Percentiles rank a stretch among this genome's conserved stretches.
phyloP scores from a whole-genome alignment of 1,284 basidiomycete species.

The Ustilago nuda region DNA sequence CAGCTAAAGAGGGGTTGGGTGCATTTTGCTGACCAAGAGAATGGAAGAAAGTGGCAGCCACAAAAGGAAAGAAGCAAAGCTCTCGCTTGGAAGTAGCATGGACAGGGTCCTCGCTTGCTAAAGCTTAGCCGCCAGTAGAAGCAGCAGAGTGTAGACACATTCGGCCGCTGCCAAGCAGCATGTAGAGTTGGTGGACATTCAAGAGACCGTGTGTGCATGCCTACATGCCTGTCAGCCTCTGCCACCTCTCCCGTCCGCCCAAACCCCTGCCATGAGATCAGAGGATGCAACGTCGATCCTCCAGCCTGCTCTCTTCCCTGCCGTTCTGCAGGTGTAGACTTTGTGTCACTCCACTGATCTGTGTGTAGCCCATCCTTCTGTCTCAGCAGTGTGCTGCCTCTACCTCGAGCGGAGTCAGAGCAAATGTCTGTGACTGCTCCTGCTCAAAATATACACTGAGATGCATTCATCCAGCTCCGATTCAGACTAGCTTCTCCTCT shows the following conservation, averaged over 20 bases:
- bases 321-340: background rate
- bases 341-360: background rate
- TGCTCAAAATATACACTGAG: conserved; percentile 15
- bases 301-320: background rate
- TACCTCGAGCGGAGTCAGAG: background rate
- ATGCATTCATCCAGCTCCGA: conserved; percentile 19
- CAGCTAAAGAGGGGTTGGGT: background rate
- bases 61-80: conserved; percentile 2
- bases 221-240: background rate
- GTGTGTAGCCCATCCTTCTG: background rate
- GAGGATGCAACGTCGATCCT: conserved; percentile 17
- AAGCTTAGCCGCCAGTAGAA: background rate
- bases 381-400: background rate
- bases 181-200: conserved; percentile 4
- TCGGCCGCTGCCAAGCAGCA: conserved; percentile 1
- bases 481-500: background rate
- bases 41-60: conserved; percentile 1
- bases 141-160: background rate
- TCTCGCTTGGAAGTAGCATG: conserved; percentile 6
- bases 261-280: background rate
- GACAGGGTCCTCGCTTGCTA: background rate
- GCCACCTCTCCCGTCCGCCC: background rate
- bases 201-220: background rate
- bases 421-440: background rate
- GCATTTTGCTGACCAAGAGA: background rate